These are phyloP conservation scores for Phytophthora pini DNA, from an alignment of 352 stramenopile species.

Conservation along the genomic window DNA sequence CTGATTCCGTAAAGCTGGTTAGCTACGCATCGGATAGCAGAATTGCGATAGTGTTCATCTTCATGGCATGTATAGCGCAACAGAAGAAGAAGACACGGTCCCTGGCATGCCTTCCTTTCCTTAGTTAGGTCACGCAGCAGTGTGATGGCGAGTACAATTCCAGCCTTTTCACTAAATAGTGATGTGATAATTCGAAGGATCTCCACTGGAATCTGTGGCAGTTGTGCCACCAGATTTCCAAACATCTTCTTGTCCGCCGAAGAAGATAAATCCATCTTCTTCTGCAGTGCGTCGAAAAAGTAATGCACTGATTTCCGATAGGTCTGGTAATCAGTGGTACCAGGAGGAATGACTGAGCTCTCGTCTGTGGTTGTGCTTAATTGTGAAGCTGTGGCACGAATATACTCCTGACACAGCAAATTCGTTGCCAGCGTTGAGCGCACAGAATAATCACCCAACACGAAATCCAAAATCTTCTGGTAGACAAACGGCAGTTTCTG, in stretches of 20 bases:
- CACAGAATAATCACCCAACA: conserved; percentile 57
- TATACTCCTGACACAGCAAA: conserved; percentile 71
- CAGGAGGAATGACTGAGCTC: not conserved
- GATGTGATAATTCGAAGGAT: conserved; percentile 56
- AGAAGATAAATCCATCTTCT: conserved; percentile 62
- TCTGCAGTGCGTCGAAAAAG: conserved; percentile 51
- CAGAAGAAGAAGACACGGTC: conserved; percentile 61
- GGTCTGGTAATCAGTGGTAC: conserved; percentile 32
- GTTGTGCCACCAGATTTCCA: conserved; percentile 53
- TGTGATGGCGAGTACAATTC: conserved; percentile 75
- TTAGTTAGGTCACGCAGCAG: conserved; percentile 74
- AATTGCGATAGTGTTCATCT: conserved; percentile 74
- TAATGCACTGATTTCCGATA: conserved; percentile 59
- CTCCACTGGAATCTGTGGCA: conserved; percentile 67
- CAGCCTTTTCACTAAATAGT: conserved; percentile 62
- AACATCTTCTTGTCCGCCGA: conserved; percentile 79
- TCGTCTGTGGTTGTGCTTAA: conserved; percentile 6
- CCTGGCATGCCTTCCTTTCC: conserved; percentile 63
- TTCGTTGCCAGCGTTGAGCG: conserved; percentile 60
- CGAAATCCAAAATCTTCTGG: conserved; percentile 75
- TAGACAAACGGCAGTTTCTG: conserved; percentile 62
- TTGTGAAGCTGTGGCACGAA: conserved; percentile 47
- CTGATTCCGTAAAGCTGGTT: conserved; percentile 79
- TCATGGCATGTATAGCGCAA: conserved; percentile 74
- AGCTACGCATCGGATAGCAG: conserved; percentile 74